Conservation (phyloP, 2,329 filamentous ascomycete species). For the Ophiostoma australiae region DNA sequence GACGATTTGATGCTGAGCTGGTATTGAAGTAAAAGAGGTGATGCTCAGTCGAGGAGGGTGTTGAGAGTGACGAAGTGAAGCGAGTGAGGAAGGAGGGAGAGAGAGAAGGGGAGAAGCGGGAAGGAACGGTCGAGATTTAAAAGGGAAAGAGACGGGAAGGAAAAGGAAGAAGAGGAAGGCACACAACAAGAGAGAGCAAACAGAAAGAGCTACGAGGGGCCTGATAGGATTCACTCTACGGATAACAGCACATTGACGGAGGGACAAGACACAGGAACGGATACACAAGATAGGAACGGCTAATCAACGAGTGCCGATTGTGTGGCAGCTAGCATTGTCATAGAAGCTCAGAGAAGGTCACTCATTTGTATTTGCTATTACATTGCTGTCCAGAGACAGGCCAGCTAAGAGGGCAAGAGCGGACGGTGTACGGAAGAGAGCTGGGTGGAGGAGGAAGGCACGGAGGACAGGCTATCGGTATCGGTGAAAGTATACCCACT, state of each 20-base stretch:
- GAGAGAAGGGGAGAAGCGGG: neutral
- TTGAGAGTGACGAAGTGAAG: neutral
- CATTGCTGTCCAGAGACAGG: neutral
- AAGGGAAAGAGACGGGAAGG: neutral
- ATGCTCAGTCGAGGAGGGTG: neutral
- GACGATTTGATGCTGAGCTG: neutral
- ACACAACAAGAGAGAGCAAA: neutral
- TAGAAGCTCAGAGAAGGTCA: constrained; percentile 1
- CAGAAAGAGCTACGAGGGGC: neutral
- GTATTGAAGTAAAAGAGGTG: neutral
- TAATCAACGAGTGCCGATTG: neutral
- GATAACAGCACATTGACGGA: neutral
- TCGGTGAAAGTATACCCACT: neutral
- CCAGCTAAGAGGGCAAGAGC: neutral
- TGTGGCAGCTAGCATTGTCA: neutral
- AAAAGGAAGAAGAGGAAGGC: neutral
- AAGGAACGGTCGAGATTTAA: neutral
- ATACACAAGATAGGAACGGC: constrained; percentile 8
- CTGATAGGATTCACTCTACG: neutral
- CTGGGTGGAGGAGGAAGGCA: neutral
- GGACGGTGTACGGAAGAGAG: neutral
- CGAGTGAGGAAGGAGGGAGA: neutral
- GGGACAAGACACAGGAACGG: neutral
- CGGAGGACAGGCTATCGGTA: constrained; percentile 8
- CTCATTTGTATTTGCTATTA: neutral